phyloP scores from a whole-genome alignment of 371 early-diverging fungal species.

The Lichtheimia ramosa region DNA sequence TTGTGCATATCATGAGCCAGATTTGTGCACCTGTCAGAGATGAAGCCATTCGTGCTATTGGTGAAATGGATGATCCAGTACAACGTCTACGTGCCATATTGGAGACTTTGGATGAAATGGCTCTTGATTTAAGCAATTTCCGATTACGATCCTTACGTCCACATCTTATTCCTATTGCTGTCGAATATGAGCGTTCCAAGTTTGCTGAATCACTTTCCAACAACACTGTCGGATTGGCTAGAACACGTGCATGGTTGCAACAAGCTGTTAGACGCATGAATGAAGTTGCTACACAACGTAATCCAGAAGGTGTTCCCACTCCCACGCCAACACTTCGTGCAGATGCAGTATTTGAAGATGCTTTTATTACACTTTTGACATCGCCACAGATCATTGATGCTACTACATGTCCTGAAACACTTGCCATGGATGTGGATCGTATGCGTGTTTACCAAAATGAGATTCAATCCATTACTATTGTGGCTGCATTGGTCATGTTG shows the following conservation, averaged over 20 bases:
- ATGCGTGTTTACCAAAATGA: conserved; percentile 66
- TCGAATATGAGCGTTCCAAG: conserved; percentile 67
- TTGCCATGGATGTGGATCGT: conserved; percentile 65
- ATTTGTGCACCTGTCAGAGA: conserved; percentile 82
- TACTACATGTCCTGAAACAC: conserved; percentile 65
- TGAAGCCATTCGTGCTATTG: conserved; percentile 47
- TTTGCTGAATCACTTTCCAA: conserved; percentile 54
- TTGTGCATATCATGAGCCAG: conserved; percentile 56
- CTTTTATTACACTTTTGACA: conserved; percentile 56
- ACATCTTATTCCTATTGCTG: conserved; percentile 60
- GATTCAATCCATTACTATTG: conserved; percentile 63
- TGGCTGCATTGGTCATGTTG: conserved; percentile 69
- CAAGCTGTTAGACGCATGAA: conserved; percentile 31
- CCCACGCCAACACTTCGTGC: conserved; percentile 10
- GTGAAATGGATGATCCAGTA: conserved; percentile 19
- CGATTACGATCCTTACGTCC: conserved; percentile 64
- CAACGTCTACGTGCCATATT: conserved; percentile 52
- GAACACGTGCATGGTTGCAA: conserved; percentile 61
- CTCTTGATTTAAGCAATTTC: conserved; percentile 74
- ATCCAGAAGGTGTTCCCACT: conserved; percentile 61
- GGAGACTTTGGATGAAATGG: conserved; percentile 67
- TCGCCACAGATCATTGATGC: conserved; percentile 17
- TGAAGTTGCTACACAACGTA: conserved; percentile 50
- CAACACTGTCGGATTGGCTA: conserved; percentile 42
- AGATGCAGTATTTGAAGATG: conserved; percentile 58